Evolutionary conservation across 2,329 filamentous ascomycete genomes (phyloP).

Genomic region (Aspergillus glaucus): DNA sequence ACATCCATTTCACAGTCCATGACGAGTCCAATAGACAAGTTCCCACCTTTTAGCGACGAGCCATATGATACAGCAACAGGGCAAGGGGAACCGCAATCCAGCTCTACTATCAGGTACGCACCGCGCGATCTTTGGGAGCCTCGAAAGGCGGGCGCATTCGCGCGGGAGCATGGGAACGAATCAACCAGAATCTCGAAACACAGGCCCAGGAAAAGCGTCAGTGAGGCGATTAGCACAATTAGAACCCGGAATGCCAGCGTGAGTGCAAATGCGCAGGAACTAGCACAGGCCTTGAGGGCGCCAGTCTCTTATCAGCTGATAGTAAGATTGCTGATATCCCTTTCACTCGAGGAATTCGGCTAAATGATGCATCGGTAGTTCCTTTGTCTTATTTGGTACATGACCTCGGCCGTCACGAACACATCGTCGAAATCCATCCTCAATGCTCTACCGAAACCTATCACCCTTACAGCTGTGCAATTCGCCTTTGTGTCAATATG

Average conservation of each 20-base stretch:
- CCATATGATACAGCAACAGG: conserved; percentile 23
- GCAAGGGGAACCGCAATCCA: conserved; percentile 17
- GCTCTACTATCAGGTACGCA: conserved; percentile 25
- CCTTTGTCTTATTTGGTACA: conserved; percentile 88
- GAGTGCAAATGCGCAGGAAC: conserved; percentile 86
- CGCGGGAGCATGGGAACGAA: conserved; percentile 37
- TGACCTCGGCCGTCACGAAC: conserved; percentile 91
- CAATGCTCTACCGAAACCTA: conserved; percentile 81
- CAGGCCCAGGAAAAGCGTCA: conserved; percentile 74
- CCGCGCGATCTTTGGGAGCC: conserved; percentile 55
- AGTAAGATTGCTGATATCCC: conserved; percentile 49
- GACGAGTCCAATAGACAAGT: conserved; percentile 36
- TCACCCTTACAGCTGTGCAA: conserved; percentile 86
- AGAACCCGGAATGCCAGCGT: conserved; percentile 75
- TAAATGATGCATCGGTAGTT: conserved; percentile 58
- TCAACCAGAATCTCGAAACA: conserved; percentile 45
- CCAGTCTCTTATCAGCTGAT: conserved; percentile 83
- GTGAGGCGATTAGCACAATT: conserved; percentile 80
- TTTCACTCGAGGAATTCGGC: conserved; percentile 4
- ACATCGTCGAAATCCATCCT: conserved; percentile 97
- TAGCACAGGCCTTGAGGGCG: conserved; percentile 83
- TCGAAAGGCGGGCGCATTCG: conserved; percentile 47
- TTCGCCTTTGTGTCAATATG: conserved; percentile 88
- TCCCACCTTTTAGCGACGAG: conserved; percentile 38
- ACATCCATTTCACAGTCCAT: conserved; percentile 23